Percentiles rank a stretch among this genome's conserved stretches.
These are phyloP conservation scores for Blastocystis sp. DNA, from an alignment of 352 stramenopile species.

Conservation along the genomic window DNA sequence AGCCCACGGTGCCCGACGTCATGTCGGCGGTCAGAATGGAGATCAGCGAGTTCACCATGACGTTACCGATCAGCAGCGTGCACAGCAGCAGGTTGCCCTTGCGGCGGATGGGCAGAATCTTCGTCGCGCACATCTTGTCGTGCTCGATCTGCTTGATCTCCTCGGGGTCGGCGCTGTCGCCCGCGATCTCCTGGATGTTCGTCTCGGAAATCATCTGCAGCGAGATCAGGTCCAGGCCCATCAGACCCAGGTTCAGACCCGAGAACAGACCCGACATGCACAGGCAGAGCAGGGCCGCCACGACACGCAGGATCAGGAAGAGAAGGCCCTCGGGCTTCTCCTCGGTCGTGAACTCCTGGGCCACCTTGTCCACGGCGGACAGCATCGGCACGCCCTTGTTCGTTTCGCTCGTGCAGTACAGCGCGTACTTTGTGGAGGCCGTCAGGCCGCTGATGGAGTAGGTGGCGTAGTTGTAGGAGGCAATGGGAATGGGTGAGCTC, in stretches of 20 bases:
- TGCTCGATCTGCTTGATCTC: constrained; percentile 71
- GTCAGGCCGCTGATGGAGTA: neutral
- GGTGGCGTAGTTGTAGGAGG: neutral
- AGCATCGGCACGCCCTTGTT: neutral
- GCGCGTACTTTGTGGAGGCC: neutral
- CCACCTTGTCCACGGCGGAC: constrained; percentile 15
- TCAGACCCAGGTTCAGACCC: constrained; percentile 89
- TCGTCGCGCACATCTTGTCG: constrained; percentile 75
- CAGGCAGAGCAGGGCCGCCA: constrained; percentile 76
- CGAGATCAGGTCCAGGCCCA: constrained; percentile 92
- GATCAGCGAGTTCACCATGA: constrained; percentile 90
- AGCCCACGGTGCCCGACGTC: constrained; percentile 79
- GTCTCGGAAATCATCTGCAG: constrained; percentile 90
- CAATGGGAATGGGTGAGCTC: neutral
- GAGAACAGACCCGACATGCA: constrained; percentile 85
- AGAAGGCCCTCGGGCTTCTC: neutral
- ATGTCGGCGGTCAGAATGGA: constrained; percentile 91
- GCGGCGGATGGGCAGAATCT: constrained; percentile 83
- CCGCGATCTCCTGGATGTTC: constrained; percentile 78
- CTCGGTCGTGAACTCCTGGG: neutral
- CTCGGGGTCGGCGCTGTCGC: constrained; percentile 70
- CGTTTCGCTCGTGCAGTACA: constrained; percentile 48
- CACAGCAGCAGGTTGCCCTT: constrained; percentile 93
- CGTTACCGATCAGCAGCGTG: constrained; percentile 92
- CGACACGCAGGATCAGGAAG: constrained; percentile 5